Evolutionary conservation across 371 early-diverging fungal species (phyloP).

Genomic region (Lichtheimia ramosa): DNA sequence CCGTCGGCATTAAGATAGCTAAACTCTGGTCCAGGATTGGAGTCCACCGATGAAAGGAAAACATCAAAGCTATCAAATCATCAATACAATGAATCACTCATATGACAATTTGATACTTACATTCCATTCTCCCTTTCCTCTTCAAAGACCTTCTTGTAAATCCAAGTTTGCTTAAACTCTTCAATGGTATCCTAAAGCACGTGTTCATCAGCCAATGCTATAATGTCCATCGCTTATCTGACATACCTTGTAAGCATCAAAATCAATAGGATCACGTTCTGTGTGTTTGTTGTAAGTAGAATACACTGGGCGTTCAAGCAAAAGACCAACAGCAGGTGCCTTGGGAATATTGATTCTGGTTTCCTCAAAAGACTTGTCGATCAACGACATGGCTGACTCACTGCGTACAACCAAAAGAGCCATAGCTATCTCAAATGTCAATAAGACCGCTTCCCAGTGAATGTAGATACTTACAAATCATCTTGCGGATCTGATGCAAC

Average conservation of each 20-base stretch:
- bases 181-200: constrained; percentile 63
- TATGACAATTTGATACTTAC: neutral
- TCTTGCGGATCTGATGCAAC: constrained; percentile 99
- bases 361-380: constrained; percentile 65
- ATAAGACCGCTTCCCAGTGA: no score
- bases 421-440: constrained; percentile 47
- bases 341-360: constrained; percentile 94
- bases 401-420: constrained; percentile 79
- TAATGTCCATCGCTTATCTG: neutral
- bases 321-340: constrained; percentile 94
- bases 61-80: constrained; percentile 57
- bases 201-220: no score
- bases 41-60: constrained; percentile 69
- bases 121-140: constrained; percentile 60
- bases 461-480: constrained; percentile 91
- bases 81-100: neutral
- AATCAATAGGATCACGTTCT: constrained; percentile 38
- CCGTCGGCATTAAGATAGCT: constrained; percentile 46
- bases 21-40: constrained; percentile 40
- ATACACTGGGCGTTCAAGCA: constrained; percentile 83
- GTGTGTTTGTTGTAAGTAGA: constrained; percentile 61
- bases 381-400: constrained; percentile 67
- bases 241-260: constrained; percentile 42
- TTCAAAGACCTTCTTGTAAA: constrained; percentile 74
- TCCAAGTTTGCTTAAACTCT: constrained; percentile 78